Evolutionary conservation across 345 rosid genomes (phyloP), one percentile per base, ranked within the genome.

Genomic region (Moringa oleifera): DNA sequence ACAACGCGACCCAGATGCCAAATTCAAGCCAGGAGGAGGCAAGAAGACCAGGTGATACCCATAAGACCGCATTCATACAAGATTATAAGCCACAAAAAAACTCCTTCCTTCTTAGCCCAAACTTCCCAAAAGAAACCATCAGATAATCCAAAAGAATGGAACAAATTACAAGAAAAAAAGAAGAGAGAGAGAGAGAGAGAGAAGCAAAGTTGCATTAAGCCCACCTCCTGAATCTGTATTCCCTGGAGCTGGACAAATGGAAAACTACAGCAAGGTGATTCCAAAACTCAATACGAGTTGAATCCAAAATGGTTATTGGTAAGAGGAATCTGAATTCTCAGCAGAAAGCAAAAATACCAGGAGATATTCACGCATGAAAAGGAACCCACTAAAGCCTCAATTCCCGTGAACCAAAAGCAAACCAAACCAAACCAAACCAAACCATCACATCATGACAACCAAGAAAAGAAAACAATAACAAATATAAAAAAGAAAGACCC

Each of bases 371-470:
- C 45, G 57, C 45, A 64, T 45, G 55, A 56, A 57, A 10, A 46
- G 46, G 64, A 73, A 63, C 33, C 33, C 24, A 46, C 20, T 20
- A 64, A 64, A 51, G 23, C 2, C 56, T 59, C 33, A 53, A 64
- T 63, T 54, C 69, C 51, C 73, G 19, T 52, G 53, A 61, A 57
- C 17, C 21, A 56, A 65, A 73, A 55, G 63, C 50, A 64, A 60
- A 25, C 65, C 62, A 61, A 59, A 49, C 53, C 33, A 63, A 73
- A 55, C 59, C 50, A 64, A 60, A 25, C 65, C 62, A 61, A 59
- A 49, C 53, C 33, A 63, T 59, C 69, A 23, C 56, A 60, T 59
- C 65, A 51, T 51, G 64, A 68, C 72, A 59, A 50, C 63, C 58
- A 53, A 36, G 68, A 64, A n/a, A n/a, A 53, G 20, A 7, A 1